A percentile compares a stretch with the other conserved stretches of the same genome.
Conservation (phyloP, 805 yeast species). For the Yamadazyma paraphyllophila region DNA sequence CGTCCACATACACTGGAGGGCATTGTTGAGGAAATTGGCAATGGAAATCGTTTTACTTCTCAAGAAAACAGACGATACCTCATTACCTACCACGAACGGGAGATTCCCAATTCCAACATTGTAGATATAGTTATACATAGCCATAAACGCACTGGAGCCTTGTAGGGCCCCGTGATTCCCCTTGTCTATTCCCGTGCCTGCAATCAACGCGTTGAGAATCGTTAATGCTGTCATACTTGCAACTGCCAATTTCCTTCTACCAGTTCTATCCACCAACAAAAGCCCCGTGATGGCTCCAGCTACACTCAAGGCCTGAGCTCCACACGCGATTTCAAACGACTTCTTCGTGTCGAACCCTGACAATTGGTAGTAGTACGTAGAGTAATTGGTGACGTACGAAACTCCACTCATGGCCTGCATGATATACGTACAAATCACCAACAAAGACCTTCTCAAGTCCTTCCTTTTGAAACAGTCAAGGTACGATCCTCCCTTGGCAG, state of each 20-base stretch:
- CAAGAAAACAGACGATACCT: constrained; percentile 14
- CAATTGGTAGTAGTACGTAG: constrained; percentile 12
- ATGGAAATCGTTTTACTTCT: constrained; percentile 19
- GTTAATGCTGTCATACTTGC: constrained; percentile 2
- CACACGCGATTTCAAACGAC: constrained; percentile 9
- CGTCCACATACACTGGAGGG: constrained; percentile 14
- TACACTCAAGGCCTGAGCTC: constrained; percentile 8
- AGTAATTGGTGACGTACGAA: constrained; percentile 8
- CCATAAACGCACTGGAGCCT: constrained; percentile 10
- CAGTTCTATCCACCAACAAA: constrained; percentile 5
- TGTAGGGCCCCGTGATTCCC: neutral
- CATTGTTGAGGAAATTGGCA: constrained; percentile 10
- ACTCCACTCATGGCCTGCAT: constrained; percentile 11
- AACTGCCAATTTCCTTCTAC: constrained; percentile 7
- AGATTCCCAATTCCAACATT: constrained; percentile 12
- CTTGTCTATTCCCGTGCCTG: constrained; percentile 7
- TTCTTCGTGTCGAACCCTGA: constrained; percentile 5
- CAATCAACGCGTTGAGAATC: constrained; percentile 8
- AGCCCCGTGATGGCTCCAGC: constrained; percentile 7
- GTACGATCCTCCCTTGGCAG: constrained; percentile 9
- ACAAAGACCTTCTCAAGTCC: constrained; percentile 9
- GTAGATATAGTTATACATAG: constrained; percentile 8
- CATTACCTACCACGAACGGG: constrained; percentile 11
- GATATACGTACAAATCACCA: constrained; percentile 7
- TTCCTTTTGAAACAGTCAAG: constrained; percentile 13